A percentile compares a stretch with the other conserved stretches of the same genome.
These are phyloP conservation scores for Samsoniella hepiali DNA, from an alignment of 2,329 filamentous ascomycete genomes.

Conservation along the genomic window DNA sequence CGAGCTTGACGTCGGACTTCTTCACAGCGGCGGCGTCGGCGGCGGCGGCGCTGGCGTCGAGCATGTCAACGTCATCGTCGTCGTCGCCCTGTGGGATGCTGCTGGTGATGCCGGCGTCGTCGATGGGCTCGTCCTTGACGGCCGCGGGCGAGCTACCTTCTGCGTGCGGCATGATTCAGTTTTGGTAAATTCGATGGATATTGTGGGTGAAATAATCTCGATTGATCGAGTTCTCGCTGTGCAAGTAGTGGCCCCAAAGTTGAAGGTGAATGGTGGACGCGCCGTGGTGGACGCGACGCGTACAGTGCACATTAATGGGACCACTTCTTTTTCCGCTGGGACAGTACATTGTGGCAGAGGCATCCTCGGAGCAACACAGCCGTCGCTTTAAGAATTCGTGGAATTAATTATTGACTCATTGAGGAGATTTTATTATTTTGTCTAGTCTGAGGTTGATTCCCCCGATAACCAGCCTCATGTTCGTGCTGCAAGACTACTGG, in stretches of 20 bases:
- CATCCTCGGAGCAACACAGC: not conserved
- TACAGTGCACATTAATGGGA: slow-evolving; percentile 9
- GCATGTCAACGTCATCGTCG: slow-evolving; percentile 42
- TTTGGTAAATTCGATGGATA: not conserved
- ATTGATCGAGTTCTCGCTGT: not conserved
- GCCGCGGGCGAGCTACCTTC: slow-evolving; percentile 28
- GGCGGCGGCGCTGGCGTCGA: slow-evolving; percentile 29
- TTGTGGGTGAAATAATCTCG: not conserved
- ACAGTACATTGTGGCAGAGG: too few species aligned
- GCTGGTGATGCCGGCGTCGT: slow-evolving; percentile 28
- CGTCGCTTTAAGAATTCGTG: too few species aligned
- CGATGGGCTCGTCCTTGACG: slow-evolving; percentile 35
- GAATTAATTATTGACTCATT: too few species aligned
- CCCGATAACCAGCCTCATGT: too few species aligned
- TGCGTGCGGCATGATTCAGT: slow-evolving; percentile 43
- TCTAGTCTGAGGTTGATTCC: too few species aligned
- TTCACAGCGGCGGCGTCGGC: slow-evolving; percentile 30
- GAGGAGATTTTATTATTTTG: too few species aligned
- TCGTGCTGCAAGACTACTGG: not conserved
- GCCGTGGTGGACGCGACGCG: slow-evolving; percentile 13
- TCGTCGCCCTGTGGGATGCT: slow-evolving; percentile 29
- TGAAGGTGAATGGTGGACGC: slow-evolving; percentile 7
- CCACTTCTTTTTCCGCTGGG: not conserved
- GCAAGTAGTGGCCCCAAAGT: not conserved
- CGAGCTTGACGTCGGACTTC: slow-evolving; percentile 51